A percentile compares a stretch with the other conserved stretches of the same genome.
These are phyloP conservation scores for Pyricularia pennisetigena DNA, from an alignment of 2,329 filamentous ascomycete genomes.

Conservation along the genomic window DNA sequence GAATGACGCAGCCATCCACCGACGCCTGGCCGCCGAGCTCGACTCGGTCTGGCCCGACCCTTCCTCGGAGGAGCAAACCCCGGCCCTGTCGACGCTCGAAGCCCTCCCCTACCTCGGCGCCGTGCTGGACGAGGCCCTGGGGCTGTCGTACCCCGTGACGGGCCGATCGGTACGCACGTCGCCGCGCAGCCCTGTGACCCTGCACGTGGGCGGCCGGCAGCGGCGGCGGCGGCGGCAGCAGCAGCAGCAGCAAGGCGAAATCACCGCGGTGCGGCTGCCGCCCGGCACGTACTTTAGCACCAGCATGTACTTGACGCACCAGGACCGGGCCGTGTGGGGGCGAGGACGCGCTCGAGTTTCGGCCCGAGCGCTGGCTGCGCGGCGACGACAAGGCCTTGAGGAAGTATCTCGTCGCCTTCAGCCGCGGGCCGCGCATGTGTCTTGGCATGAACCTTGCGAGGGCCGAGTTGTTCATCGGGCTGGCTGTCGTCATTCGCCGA, in stretches of 20 bases:
- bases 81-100: not conserved
- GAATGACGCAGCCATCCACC: slow-evolving; percentile 1
- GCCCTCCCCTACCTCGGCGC: slow-evolving; percentile 8
- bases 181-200: not conserved
- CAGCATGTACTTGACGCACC: slow-evolving; percentile 9
- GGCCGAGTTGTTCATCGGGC: slow-evolving; percentile 14
- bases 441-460: slow-evolving; percentile 16
- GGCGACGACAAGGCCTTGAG: slow-evolving; percentile 7
- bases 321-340: slow-evolving; percentile 12
- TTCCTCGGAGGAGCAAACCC: not conserved
- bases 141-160: slow-evolving; percentile 9
- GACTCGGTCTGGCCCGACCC: not conserved
- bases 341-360: slow-evolving; percentile 8
- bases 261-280: not conserved
- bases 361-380: slow-evolving; percentile 12
- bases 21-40: not conserved
- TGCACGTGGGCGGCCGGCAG: not conserved
- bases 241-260: not conserved
- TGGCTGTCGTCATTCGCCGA: slow-evolving; percentile 12
- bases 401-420: slow-evolving; percentile 14
- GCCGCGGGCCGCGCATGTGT: slow-evolving; percentile 13
- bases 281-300: not conserved
- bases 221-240: no score
- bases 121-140: slow-evolving; percentile 11
- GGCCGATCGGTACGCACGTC: not conserved